These are phyloP conservation scores for Corylus avellana DNA, from an alignment of 306 rosid genomes.

Conservation along the genomic window DNA sequence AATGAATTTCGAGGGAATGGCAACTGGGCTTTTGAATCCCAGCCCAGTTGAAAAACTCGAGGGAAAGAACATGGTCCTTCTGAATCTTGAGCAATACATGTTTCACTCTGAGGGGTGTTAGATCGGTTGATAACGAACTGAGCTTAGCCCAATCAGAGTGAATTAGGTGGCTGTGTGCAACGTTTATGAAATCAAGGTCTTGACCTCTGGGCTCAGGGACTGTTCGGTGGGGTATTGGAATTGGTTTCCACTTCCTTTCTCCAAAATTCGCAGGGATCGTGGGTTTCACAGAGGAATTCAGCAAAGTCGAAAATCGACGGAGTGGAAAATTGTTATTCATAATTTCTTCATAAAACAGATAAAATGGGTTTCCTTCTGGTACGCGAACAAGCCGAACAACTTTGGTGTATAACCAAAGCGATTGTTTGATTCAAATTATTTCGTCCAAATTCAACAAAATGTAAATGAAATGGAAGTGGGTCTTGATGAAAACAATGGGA, in stretches of 20 bases:
- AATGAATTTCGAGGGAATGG: conserved; percentile 55
- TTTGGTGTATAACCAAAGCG: neutral
- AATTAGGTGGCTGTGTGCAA: conserved; percentile 68
- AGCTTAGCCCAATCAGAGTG: conserved; percentile 80
- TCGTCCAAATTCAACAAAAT: neutral
- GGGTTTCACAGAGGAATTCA: conserved; percentile 27
- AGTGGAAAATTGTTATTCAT: conserved; percentile 6
- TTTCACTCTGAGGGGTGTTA: conserved; percentile 63
- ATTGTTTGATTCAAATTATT: too few relatives aligned
- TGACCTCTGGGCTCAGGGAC: conserved; percentile 68
- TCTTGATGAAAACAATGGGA: neutral
- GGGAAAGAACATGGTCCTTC: conserved; percentile 68
- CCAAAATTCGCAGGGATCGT: conserved; percentile 14
- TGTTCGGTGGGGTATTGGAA: conserved; percentile 70
- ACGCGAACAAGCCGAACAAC: neutral
- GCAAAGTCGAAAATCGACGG: conserved; percentile 46
- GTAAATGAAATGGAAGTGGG: neutral
- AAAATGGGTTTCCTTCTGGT: neutral
- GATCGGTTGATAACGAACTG: conserved; percentile 39
- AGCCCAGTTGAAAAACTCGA: conserved; percentile 74
- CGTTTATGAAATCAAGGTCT: conserved; percentile 76
- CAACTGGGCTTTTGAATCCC: conserved; percentile 47
- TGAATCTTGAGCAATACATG: conserved; percentile 59
- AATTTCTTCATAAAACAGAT: neutral
- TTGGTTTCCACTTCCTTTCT: conserved; percentile 27